Percentiles rank a stretch among this genome's conserved stretches.
Conservation (phyloP, 108 stramenopile genomes). For the Cyclostephanos tholiformis region DNA sequence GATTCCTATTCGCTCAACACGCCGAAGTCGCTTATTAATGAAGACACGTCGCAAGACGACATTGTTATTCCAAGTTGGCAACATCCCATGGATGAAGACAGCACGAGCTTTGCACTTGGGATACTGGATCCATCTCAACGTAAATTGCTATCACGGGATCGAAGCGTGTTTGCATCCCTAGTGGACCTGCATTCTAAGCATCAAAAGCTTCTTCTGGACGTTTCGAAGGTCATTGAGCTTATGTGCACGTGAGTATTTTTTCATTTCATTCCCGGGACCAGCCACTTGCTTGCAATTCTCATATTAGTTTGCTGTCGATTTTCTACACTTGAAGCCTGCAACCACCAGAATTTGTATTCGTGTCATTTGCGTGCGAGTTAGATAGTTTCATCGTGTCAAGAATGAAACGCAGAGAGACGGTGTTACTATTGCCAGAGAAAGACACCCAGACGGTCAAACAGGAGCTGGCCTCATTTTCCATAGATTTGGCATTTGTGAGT, state of each 20-base stretch:
- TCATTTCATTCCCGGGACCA: background rate
- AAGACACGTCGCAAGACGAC: conserved; percentile 9
- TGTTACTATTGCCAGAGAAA: conserved; percentile 20
- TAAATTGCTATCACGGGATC: conserved; percentile 67
- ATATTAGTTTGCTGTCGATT: background rate
- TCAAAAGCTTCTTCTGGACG: conserved; percentile 63
- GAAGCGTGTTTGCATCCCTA: conserved; percentile 76
- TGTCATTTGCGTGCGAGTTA: conserved; percentile 81
- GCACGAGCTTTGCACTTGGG: conserved; percentile 70
- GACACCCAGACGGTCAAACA: conserved; percentile 37
- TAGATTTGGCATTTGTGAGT: conserved; percentile 75
- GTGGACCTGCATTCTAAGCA: conserved; percentile 74
- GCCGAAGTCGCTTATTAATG: conserved; percentile 16
- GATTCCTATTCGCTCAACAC: conserved; percentile 24
- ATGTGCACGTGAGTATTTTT: conserved; percentile 22
- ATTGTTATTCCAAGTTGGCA: conserved; percentile 21
- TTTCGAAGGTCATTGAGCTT: conserved; percentile 72
- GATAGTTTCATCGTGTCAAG: conserved; percentile 58
- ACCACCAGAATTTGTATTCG: conserved; percentile 86
- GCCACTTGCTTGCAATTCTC: background rate
- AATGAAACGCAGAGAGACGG: conserved; percentile 27
- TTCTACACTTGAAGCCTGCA: conserved; percentile 62
- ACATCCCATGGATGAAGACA: conserved; percentile 66
- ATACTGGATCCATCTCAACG: conserved; percentile 58
- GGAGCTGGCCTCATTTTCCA: conserved; percentile 48